phyloP scores from a whole-genome alignment of 305 asterid genomes.

The Fraxinus sp. region DNA sequence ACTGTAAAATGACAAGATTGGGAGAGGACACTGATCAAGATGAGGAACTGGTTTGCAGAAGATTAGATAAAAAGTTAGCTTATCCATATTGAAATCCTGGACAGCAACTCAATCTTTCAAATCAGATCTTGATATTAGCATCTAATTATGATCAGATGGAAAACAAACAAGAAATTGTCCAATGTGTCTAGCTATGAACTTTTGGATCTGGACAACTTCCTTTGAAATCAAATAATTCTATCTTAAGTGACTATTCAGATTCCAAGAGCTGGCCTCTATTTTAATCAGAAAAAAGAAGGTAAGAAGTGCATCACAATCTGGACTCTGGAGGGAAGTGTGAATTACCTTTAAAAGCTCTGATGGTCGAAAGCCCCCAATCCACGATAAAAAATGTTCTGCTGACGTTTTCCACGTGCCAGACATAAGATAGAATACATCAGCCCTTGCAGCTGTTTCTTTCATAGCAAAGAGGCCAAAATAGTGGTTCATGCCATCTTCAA shows the following conservation, averaged over 20 bases:
- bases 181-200: background rate
- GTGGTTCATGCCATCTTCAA: conserved; percentile 63
- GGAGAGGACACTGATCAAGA: background rate
- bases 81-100: background rate
- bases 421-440: conserved; percentile 75
- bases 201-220: background rate
- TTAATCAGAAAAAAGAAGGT: background rate
- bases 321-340: background rate
- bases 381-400: conserved; percentile 82
- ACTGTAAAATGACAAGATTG: background rate
- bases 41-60: background rate
- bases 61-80: background rate
- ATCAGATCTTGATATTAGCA: background rate
- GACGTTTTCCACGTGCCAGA: conserved; percentile 85
- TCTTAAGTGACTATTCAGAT: background rate
- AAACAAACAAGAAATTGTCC: background rate
- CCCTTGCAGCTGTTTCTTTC: conserved; percentile 77
- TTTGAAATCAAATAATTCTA: background rate
- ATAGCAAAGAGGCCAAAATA: conserved; percentile 65
- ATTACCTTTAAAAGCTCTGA: conserved; percentile 82
- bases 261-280: background rate
- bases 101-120: background rate
- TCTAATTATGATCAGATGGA: background rate
- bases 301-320: background rate
- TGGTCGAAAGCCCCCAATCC: conserved; percentile 96